Base-by-base conservation (phyloP, 192 early-diverging fungal species). In the Gonapodya prolifera region DNA sequence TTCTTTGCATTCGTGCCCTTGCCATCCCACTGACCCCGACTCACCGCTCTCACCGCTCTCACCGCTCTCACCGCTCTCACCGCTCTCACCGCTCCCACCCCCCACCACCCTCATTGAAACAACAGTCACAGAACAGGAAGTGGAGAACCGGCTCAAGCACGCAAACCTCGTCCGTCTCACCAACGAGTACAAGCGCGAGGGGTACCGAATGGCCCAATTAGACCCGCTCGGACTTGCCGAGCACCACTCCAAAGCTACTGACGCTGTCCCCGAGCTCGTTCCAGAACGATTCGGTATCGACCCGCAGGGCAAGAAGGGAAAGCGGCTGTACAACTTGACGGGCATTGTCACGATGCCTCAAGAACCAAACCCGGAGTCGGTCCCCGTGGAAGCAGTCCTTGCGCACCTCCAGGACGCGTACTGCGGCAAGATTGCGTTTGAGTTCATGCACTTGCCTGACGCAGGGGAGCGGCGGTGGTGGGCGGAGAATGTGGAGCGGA, bases 381-480 rank as follows among this genome's bases (percentile, higher is more conserved):
- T 90, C 29, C 86, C 84, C 23, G 82, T 94, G 30, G 85, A 89
- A 34, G 84, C 88, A 69, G 92, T 98, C 70, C 36, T 93, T 73
- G 74, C 83, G 71, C 91, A 95, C 77, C 85, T 98, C 28, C 84
- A 88, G 36, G 83, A 85, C 35, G 85, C 86, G 0, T 94, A 94
- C 79, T 92, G 91, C 80, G 92, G 91, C 23, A 87, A 90, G 45
- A 93, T 97, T 76, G 96, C 95, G 16, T 97, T 93, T 81, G 96
- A 98, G 86, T 98, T 97, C 87, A 88, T 87, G 80, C 96, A 98
- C 78, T 89, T 97, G 69, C 95, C 95, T 0, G 92, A 92, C 77
- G 84, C 89, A 18, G 91, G 89, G 34, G 95, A 97, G 82, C 86
- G 92, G 35, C 83, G 94, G 80, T 98, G 96, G 96, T 94, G 94